Base-by-base conservation (phyloP, 2,329 filamentous ascomycete genomes). In the Exophiala aquamarina region DNA sequence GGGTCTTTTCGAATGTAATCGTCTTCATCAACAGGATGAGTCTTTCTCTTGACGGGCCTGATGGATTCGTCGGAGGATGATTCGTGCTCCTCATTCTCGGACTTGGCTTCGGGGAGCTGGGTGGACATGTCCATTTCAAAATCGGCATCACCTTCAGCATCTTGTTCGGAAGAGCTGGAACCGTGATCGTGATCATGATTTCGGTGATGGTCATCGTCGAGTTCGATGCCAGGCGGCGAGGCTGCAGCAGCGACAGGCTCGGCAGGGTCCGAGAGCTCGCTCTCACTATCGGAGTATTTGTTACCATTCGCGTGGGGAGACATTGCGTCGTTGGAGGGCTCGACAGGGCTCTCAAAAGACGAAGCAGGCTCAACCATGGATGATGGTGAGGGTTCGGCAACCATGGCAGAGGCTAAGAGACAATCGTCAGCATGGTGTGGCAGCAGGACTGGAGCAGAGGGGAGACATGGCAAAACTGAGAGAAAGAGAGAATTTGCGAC, bases 1-100 rank as follows among this genome's bases (percentile, higher is more conserved):
- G 93, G 93, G 62, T 98, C 95, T 63, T 89, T 87, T 61, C 85
- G 80, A 60, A 97, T 95, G 63, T 84, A 91, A 37, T 90, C 84
- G 60, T 93, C 87, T 38, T 62, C 68, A 41, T 85, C 83, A 29
- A 80, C 69, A 65, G 63, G 76, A 67, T 57, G 76, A 69, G 71
- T 88, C 86, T 70, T 83, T 57, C 90, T 86, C 76, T 95, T 95
- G 52, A 77, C 70, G 40, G 78, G 79, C 63, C 82, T 78, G 54
- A 77, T 78, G 34, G 85, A 87, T 60, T 84, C 84, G 61, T 82
- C 79, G 37, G 89, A 93, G 63, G 81, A 82, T 56, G 84, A 87
- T 61, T 53, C 37, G 36, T 35, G 34, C 32, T 46, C 48, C 14
- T 56, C 77, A 51, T 77, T 75, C 41, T 72, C 77, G 52, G 77